Conservation (phyloP, 179 eudicot genomes). For the Nepenthes alata region DNA sequence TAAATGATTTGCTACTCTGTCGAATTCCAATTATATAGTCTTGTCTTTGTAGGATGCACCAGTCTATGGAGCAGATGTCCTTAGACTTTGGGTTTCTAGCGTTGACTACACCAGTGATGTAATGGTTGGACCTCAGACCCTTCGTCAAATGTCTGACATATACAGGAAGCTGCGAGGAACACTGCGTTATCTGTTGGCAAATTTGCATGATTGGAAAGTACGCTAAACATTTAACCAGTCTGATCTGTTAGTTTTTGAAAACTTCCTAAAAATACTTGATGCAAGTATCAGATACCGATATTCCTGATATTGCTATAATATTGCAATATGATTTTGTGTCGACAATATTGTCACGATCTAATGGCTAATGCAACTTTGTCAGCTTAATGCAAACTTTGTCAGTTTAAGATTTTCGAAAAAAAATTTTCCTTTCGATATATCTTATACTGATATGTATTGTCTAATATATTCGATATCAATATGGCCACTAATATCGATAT, state of each 20-base stretch:
- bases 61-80: constrained; percentile 92
- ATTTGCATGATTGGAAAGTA: constrained; percentile 91
- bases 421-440: too few relatives aligned
- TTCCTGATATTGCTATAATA: too few relatives aligned
- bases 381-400: too few relatives aligned
- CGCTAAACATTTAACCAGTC: not conserved
- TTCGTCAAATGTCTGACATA: constrained; percentile 96
- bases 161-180: constrained; percentile 96
- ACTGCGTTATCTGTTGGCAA: constrained; percentile 79
- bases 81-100: constrained; percentile 98
- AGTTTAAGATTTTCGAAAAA: too few relatives aligned
- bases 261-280: too few relatives aligned
- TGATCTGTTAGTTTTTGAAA: not conserved
- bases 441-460: too few relatives aligned
- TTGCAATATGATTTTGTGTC: too few relatives aligned
- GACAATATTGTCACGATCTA: too few relatives aligned
- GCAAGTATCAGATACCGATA: too few relatives aligned
- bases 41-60: constrained; percentile 41
- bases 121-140: constrained; percentile 72
- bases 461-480: too few relatives aligned
- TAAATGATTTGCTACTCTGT: not conserved
- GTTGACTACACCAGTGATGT: constrained; percentile 93
- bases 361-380: too few relatives aligned
- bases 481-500: too few relatives aligned
- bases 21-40: not conserved